Evolutionary conservation across 495 filamentous ascomycete genomes (phyloP), one percentile per base, ranked within the genome.

Genomic region (Glonium stellatum): DNA sequence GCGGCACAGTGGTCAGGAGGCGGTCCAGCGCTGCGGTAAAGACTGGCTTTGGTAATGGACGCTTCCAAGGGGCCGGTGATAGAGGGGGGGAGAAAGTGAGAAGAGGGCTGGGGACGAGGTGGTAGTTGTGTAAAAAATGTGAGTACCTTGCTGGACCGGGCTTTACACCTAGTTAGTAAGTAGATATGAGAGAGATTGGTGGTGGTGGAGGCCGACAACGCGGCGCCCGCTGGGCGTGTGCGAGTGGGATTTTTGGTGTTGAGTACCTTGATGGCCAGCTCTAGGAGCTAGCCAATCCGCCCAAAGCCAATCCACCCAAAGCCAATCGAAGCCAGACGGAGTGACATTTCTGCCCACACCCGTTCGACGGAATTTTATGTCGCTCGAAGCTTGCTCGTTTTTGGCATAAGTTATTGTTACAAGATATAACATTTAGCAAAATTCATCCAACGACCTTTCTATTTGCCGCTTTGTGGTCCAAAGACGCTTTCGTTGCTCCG

Each of bases 241-340:
- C 8, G 39, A 11, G 39, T 44, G 39, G 39, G 39, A 44, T 4
- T 44, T 31, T 22, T 51, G 48, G 48, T 51, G 48, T 22, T 51
- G 48, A 51, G 48, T 51, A 51, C 48, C 48, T 25, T 51, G 48
- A 51, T 51, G 48, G 21, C 48, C 48, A 51, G 21, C 19, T 11
- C 13, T 13, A 8, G 36, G 8, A 39, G 36, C 36, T 8, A 39
- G 15, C n/a, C n/a, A 39, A 39, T 15, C 36, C 15, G 36, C 36
- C n/a, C n/a, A n/a, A n/a, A n/a, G n/a, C n/a, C 39, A 44, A 44
- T 1, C 39, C 39, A 44, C 13, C 12, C n/a, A n/a, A 44, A 44
- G 18, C 4, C 10, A 44, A 44, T 1, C 27, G 27, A 3, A 31
- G 27, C 27, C 27, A 31, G 27, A 6, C 27, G 6, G 27, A 31